Evolutionary conservation across 2,329 filamentous ascomycete genomes (phyloP).

Genomic region (Septoria linicola): DNA sequence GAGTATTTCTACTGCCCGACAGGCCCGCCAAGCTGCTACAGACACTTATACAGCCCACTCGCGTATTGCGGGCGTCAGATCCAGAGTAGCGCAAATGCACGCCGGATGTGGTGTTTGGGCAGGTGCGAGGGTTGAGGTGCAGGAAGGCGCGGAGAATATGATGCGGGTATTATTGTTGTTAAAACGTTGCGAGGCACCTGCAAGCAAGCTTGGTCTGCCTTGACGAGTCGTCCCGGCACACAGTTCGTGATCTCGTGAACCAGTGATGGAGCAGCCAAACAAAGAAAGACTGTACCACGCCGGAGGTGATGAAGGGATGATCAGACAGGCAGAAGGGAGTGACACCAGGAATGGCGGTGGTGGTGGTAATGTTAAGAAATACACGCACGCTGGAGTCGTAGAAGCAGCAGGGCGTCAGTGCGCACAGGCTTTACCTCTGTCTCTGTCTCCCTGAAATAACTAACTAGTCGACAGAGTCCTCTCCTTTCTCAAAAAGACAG

Average conservation of each 20-base stretch:
- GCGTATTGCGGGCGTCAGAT: background rate
- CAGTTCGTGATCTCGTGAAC: constrained; percentile 11
- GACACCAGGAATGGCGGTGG: background rate
- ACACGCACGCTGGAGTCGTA: too few relatives aligned
- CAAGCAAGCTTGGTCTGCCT: background rate
- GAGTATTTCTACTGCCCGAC: background rate
- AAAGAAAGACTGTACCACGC: constrained; percentile 20
- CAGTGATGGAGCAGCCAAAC: constrained; percentile 8
- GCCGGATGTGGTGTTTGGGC: background rate
- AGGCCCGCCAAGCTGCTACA: constrained; percentile 3
- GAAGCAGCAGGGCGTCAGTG: too few relatives aligned
- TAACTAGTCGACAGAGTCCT: too few relatives aligned
- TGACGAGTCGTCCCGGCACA: constrained; percentile 1
- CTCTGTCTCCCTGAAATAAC: too few relatives aligned
- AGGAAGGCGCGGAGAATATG: background rate
- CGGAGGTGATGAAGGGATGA: background rate
- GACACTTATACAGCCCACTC: background rate
- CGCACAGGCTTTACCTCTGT: too few relatives aligned
- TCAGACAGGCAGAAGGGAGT: too few relatives aligned
- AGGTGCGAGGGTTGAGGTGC: too few relatives aligned
- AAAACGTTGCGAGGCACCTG: too few relatives aligned
- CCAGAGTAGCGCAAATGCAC: background rate
- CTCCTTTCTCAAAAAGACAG: too few relatives aligned
- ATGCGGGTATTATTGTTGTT: background rate
- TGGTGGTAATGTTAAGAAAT: too few relatives aligned